Evolutionary conservation across 1,284 basidiomycete genomes (phyloP).

Genomic region (Sporisorium exsertum): DNA sequence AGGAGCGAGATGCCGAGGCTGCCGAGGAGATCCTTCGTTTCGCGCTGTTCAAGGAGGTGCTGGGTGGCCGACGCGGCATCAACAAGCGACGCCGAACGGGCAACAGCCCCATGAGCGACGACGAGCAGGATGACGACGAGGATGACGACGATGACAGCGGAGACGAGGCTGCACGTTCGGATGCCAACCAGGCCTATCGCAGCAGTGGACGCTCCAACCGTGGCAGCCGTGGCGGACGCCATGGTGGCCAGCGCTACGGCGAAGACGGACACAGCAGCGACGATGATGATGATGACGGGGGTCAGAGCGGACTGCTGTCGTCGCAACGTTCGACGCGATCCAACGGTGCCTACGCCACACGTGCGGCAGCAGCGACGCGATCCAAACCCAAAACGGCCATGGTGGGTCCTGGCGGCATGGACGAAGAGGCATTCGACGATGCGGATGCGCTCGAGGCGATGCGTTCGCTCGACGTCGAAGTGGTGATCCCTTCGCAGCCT

Average conservation of each 20-base stretch:
- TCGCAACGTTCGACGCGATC: slow-evolving; percentile 39
- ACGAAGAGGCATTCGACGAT: slow-evolving; percentile 44
- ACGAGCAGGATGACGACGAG: slow-evolving; percentile 42
- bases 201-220: slow-evolving; percentile 66
- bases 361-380: slow-evolving; percentile 39
- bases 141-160: slow-evolving; percentile 53
- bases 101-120: slow-evolving; percentile 52
- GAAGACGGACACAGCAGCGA: slow-evolving; percentile 43
- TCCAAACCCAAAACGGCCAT: slow-evolving; percentile 24
- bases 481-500: slow-evolving; percentile 29
- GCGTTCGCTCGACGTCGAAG: slow-evolving; percentile 56
- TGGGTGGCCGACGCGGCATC: slow-evolving; percentile 75
- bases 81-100: slow-evolving; percentile 70
- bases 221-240: slow-evolving; percentile 36
- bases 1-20: slow-evolving; percentile 85
- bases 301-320: slow-evolving; percentile 18
- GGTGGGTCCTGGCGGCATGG: slow-evolving; percentile 46
- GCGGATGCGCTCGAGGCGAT: slow-evolving; percentile 51
- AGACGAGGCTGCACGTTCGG: slow-evolving; percentile 73
- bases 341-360: slow-evolving; percentile 57
- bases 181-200: slow-evolving; percentile 70
- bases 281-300: slow-evolving; percentile 50
- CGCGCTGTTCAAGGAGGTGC: slow-evolving; percentile 97
- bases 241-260: slow-evolving; percentile 43
- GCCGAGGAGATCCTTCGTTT: slow-evolving; percentile 96